Base-by-base conservation (phyloP, 2,329 filamentous ascomycete species). In the Epichloe coenophiala region DNA sequence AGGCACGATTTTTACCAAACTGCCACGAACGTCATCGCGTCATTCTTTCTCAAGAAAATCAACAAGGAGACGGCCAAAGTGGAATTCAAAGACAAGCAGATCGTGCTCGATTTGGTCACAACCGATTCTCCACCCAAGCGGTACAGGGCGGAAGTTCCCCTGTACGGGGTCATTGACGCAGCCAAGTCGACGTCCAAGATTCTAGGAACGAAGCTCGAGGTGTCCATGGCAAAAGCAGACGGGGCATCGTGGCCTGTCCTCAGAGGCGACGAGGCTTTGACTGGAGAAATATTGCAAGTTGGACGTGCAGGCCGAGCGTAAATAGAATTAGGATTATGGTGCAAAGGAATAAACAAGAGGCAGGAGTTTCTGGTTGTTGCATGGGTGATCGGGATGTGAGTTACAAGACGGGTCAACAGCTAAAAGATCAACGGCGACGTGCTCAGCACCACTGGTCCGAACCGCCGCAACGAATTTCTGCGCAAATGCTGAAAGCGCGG, bases 41-140 rank as follows among this genome's bases (percentile, higher is more conserved):
- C 87, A 8, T 84, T 96, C 58, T 98, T 95, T 71, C 76, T 97
- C 50, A 98, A 97, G 75, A 97, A 97, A 72, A 95, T 98, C 60
- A 81, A 90, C 70, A 94, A 91, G 69, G 77, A 83, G 23, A 77
- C 72, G 27, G 86, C 88, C 48, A 84, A 78, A 57, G 77, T 97
- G 44, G 72, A 77, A 23, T 91, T 97, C 64, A 66, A 72, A 37
- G 61, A 77, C 3, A 72, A 75, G 45, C 72, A 78, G 45, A 68
- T 97, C 47, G 74, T 77, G 11, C 76, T 98, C 42, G 88, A 98
- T 64, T 76, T 98, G 39, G 81, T 79, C n/a, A 98, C 93, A 8
- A 80, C 78, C 35, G 91, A 96, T 63, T 75, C 80, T 52, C 79
- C 70, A 23, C 75, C 77, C 5, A 97, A 95, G 76, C 80, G 87